Percentiles rank a stretch among this genome's conserved stretches.
phyloP scores from a whole-genome alignment of 306 rosid species.

The Begonia peltatifolia region DNA sequence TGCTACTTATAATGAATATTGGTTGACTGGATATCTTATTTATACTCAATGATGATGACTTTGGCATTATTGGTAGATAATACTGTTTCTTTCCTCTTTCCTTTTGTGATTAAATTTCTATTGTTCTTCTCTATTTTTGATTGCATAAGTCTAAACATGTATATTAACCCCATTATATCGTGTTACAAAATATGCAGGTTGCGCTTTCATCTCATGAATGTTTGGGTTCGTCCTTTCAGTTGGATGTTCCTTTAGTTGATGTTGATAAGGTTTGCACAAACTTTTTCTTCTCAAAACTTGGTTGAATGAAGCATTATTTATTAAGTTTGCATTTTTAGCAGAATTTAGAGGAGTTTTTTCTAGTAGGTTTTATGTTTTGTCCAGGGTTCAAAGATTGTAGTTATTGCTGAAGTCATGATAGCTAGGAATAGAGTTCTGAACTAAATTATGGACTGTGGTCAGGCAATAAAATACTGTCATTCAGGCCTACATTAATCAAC shows the following conservation, averaged over 20 bases:
- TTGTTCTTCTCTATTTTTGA: too few relatives aligned
- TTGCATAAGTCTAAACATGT: too few relatives aligned
- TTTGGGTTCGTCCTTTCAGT: conserved; percentile 56
- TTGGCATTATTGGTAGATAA: too few relatives aligned
- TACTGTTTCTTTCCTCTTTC: too few relatives aligned
- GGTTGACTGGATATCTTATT: neutral
- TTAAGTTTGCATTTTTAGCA: neutral
- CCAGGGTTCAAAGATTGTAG: too few relatives aligned
- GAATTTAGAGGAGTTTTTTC: neutral
- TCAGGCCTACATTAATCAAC: too few relatives aligned
- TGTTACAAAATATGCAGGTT: conserved; percentile 23
- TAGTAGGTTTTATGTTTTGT: too few relatives aligned
- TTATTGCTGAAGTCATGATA: too few relatives aligned
- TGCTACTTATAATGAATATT: neutral
- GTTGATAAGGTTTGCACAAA: conserved; percentile 65
- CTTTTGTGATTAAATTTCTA: too few relatives aligned
- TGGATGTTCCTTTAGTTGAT: conserved; percentile 79
- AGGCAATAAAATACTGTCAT: too few relatives aligned
- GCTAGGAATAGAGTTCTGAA: too few relatives aligned
- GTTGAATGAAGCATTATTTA: conserved; percentile 1
- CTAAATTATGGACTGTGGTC: too few relatives aligned
- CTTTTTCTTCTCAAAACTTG: neutral
- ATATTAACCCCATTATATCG: neutral
- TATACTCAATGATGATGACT: neutral
- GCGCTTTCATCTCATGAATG: conserved; percentile 40